Percentiles rank a stretch among this genome's conserved stretches.
phyloP scores from a whole-genome alignment of 306 rosid species.

The Glycine latifolia region DNA sequence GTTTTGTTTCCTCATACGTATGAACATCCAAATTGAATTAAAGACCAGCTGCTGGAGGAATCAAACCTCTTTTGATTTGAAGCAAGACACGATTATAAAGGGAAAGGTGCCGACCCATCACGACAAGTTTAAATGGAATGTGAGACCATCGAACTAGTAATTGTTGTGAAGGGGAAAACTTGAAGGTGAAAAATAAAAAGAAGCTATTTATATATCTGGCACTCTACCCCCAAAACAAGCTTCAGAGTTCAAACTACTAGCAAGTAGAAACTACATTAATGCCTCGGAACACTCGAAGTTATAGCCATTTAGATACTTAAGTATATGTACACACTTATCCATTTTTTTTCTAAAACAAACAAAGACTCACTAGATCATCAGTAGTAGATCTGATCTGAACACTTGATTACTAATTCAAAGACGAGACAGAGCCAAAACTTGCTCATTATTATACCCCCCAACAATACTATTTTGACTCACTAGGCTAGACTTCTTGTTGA shows the following conservation, averaged over 20 bases:
- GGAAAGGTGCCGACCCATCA: too few relatives aligned
- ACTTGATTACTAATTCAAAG: conserved; percentile 51
- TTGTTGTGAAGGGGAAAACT: too few relatives aligned
- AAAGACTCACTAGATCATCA: not conserved
- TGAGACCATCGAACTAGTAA: too few relatives aligned
- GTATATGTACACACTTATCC: conserved; percentile 37
- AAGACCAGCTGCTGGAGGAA: not conserved
- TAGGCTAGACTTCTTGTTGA: not conserved
- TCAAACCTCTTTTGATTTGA: not conserved
- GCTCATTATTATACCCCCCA: conserved; percentile 25
- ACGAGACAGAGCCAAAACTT: conserved; percentile 65
- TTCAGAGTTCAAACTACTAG: not conserved
- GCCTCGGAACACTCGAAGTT: not conserved
- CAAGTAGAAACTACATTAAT: not conserved
- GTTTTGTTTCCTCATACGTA: not conserved
- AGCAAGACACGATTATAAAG: not conserved
- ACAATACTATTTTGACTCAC: not conserved
- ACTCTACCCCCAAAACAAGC: not conserved
- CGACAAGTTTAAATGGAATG: too few relatives aligned
- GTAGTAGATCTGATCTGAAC: too few relatives aligned
- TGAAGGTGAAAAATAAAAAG: too few relatives aligned
- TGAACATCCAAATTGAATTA: not conserved
- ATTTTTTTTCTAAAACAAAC: not conserved
- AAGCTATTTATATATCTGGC: not conserved
- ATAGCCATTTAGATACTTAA: too few relatives aligned